Evolutionary conservation across 1,284 basidiomycete species (phyloP).

Genomic region (Papiliotrema fonsecae): DNA sequence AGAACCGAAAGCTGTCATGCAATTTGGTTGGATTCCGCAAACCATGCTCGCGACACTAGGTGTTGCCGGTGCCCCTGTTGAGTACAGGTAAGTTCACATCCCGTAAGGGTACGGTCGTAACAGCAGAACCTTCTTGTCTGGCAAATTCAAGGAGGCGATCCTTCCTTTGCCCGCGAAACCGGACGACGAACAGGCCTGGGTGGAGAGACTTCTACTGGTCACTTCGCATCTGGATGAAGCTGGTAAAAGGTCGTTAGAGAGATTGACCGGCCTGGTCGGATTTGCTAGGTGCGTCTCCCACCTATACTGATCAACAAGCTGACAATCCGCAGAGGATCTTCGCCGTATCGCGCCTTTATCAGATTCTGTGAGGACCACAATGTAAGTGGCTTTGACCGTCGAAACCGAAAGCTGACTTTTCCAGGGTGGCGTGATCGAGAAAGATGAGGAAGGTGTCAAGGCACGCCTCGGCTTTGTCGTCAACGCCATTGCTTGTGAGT

Average conservation of each 20-base stretch:
- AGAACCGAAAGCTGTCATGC: slow-evolving; percentile 64
- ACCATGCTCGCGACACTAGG: slow-evolving; percentile 57
- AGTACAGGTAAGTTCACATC: slow-evolving; percentile 55
- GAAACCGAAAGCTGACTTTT: not conserved
- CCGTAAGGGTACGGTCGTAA: not conserved
- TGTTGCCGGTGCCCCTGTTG: slow-evolving; percentile 51
- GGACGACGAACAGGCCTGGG: slow-evolving; percentile 69
- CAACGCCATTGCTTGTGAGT: slow-evolving; percentile 39
- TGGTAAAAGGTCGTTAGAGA: slow-evolving; percentile 57
- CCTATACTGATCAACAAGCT: not conserved
- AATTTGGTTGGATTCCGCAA: slow-evolving; percentile 93
- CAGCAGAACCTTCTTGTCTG: slow-evolving; percentile 26
- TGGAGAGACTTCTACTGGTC: slow-evolving; percentile 70
- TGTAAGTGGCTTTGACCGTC: slow-evolving; percentile 51
- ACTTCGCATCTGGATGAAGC: slow-evolving; percentile 66
- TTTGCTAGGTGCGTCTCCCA: slow-evolving; percentile 13
- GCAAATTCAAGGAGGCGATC: slow-evolving; percentile 62
- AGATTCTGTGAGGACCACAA: slow-evolving; percentile 71
- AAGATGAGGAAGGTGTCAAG: slow-evolving; percentile 62
- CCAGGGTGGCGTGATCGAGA: slow-evolving; percentile 80
- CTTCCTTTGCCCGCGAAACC: slow-evolving; percentile 72
- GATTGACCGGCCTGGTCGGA: slow-evolving; percentile 59
- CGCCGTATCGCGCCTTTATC: slow-evolving; percentile 54
- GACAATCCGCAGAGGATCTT: slow-evolving; percentile 20
- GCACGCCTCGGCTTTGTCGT: slow-evolving; percentile 56